These are phyloP conservation scores for Diplogelasinospora grovesii DNA, from an alignment of 495 filamentous ascomycete species.

Conservation along the genomic window DNA sequence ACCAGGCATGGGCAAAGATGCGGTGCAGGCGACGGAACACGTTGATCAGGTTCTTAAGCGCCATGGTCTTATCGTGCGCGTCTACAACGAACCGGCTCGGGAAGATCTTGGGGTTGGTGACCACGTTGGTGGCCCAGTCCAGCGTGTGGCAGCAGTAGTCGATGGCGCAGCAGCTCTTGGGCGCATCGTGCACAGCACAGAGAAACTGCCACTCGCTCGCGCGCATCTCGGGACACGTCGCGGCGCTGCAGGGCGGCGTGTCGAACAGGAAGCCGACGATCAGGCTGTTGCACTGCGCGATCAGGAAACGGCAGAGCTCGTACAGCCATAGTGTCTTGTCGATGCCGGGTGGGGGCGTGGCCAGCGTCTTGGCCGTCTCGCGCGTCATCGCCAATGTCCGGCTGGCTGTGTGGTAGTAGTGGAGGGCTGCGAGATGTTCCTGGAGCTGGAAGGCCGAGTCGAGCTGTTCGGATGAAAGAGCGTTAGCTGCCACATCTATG, in stretches of 20 bases:
- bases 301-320: slow-evolving; percentile 91
- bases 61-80: slow-evolving; percentile 53
- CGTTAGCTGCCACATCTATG: slow-evolving; percentile 5
- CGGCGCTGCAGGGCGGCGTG: slow-evolving; percentile 72
- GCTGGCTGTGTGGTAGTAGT: slow-evolving; percentile 66
- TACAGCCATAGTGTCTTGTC: slow-evolving; percentile 92
- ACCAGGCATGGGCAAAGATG: slow-evolving; percentile 98
- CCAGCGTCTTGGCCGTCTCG: slow-evolving; percentile 63
- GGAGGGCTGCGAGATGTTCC: slow-evolving; percentile 90
- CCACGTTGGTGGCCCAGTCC: slow-evolving; percentile 88
- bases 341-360: slow-evolving; percentile 69
- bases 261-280: slow-evolving; percentile 91
- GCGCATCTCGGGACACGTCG: slow-evolving; percentile 95
- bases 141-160: slow-evolving; percentile 98
- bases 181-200: slow-evolving; percentile 92
- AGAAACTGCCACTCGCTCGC: slow-evolving; percentile 98
- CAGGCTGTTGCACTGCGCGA: slow-evolving; percentile 83
- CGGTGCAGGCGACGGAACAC: slow-evolving; percentile 91
- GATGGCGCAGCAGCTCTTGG: slow-evolving; percentile 93
- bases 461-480: slow-evolving; percentile 44
- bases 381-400: slow-evolving; percentile 63
- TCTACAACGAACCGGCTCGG: slow-evolving; percentile 75
- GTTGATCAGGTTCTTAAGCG: slow-evolving; percentile 79
- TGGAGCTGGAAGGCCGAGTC: slow-evolving; percentile 97
- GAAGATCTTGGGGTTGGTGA: slow-evolving; percentile 87